phyloP scores from a whole-genome alignment of 176 grass and related monocot genomes.

The Oryza rufipogon region DNA sequence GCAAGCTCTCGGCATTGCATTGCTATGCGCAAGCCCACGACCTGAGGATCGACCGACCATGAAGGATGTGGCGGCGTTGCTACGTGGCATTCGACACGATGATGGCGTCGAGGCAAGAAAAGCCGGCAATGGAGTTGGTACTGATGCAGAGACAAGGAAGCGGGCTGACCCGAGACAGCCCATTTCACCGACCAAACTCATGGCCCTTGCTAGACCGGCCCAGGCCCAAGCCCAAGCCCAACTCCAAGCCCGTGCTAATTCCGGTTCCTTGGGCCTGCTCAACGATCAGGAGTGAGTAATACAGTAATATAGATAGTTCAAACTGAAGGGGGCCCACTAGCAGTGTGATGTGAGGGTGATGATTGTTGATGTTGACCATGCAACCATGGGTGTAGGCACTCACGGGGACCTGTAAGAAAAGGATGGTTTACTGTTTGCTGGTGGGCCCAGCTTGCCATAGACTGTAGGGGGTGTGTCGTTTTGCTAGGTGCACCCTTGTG shows the following conservation, averaged over 20 bases:
- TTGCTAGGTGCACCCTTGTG: conserved; percentile 41
- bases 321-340: neutral
- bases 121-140: neutral
- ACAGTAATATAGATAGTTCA: neutral
- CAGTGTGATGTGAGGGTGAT: neutral
- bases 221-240: neutral
- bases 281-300: conserved; percentile 23
- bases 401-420: neutral
- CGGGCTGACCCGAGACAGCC: conserved; percentile 38
- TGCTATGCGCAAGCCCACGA: conserved; percentile 67
- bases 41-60: conserved; percentile 70
- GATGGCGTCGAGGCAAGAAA: conserved; percentile 47
- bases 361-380: neutral
- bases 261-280: conserved; percentile 43
- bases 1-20: conserved; percentile 79
- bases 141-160: conserved; percentile 20
- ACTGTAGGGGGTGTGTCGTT: conserved; percentile 18
- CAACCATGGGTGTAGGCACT: neutral
- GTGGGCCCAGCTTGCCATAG: neutral
- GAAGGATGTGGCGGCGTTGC: conserved; percentile 85
- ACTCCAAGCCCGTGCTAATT: neutral
- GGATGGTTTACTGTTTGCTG: neutral
- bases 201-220: neutral
- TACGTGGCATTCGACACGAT: conserved; percentile 70
- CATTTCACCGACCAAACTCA: conserved; percentile 35